phyloP scores from a whole-genome alignment of 768 basidiomycete species.

The Lactarius pseudohatsudake region DNA sequence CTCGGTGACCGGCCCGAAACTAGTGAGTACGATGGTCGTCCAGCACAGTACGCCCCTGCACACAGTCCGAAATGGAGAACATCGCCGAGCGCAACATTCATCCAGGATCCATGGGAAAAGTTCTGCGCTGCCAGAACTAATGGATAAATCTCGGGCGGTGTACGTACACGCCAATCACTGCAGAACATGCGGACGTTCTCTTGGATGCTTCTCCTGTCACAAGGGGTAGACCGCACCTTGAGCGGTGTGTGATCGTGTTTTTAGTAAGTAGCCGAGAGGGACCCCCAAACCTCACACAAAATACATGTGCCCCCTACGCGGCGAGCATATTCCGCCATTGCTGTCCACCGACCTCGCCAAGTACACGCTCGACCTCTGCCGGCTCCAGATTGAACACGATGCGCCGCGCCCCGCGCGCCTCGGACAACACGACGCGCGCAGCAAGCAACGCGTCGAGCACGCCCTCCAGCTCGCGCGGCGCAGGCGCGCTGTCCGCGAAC shows the following conservation, averaged over 20 bases:
- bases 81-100: neutral
- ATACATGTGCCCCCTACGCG: conserved; percentile 3
- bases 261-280: neutral
- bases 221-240: conserved; percentile 5
- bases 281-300: neutral
- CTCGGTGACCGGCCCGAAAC: neutral
- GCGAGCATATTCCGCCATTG: conserved; percentile 59
- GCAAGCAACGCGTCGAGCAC: conserved; percentile 77
- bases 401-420: conserved; percentile 65
- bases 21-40: neutral
- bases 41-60: neutral
- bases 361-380: conserved; percentile 78
- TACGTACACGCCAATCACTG: conserved; percentile 8
- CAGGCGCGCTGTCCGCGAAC: conserved; percentile 61
- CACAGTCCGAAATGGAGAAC: neutral
- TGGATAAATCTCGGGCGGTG: conserved; percentile 1
- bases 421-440: conserved; percentile 73
- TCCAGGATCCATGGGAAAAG: neutral
- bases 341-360: conserved; percentile 75
- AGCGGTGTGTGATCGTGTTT: neutral
- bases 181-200: neutral
- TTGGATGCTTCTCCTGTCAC: conserved; percentile 1
- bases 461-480: conserved; percentile 57
- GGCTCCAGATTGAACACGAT: conserved; percentile 83
- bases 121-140: neutral